These are phyloP conservation scores for Solanum neorickii DNA, from an alignment of 257 asterid species.

Conservation along the genomic window DNA sequence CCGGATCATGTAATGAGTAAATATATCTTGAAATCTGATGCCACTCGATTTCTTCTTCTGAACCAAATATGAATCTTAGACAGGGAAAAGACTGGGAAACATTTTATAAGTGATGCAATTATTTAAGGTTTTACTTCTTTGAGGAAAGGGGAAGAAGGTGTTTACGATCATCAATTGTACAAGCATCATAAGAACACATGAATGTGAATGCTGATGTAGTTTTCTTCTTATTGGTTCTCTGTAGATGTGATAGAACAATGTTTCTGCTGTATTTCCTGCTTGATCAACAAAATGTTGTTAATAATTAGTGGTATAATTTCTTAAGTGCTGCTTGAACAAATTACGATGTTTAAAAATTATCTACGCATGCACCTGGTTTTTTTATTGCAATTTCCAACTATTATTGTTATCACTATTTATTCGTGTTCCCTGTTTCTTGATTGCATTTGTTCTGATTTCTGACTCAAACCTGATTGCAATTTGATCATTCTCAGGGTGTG, in stretches of 20 bases:
- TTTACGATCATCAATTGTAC: neutral
- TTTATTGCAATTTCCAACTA: neutral
- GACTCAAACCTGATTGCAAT: neutral
- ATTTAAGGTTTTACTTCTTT: neutral
- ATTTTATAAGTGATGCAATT: neutral
- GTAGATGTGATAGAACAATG: neutral
- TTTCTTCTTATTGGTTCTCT: neutral
- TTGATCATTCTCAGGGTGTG: slow-evolving; percentile 37
- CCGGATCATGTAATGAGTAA: neutral
- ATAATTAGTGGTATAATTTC: neutral
- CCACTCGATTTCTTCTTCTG: neutral
- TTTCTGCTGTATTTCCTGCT: neutral
- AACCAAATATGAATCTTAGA: neutral
- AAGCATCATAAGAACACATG: neutral
- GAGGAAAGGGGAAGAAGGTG: neutral
- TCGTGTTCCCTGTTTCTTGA: neutral
- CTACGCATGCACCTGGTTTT: neutral
- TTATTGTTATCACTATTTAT: neutral
- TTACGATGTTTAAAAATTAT: neutral
- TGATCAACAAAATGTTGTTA: neutral
- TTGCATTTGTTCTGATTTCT: neutral
- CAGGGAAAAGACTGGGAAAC: neutral
- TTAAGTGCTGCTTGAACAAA: neutral
- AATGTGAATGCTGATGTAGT: neutral
- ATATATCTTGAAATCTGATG: neutral